Conservation (phyloP, 1,139 yeast species). For the Hanseniaspora gamundiae region DNA sequence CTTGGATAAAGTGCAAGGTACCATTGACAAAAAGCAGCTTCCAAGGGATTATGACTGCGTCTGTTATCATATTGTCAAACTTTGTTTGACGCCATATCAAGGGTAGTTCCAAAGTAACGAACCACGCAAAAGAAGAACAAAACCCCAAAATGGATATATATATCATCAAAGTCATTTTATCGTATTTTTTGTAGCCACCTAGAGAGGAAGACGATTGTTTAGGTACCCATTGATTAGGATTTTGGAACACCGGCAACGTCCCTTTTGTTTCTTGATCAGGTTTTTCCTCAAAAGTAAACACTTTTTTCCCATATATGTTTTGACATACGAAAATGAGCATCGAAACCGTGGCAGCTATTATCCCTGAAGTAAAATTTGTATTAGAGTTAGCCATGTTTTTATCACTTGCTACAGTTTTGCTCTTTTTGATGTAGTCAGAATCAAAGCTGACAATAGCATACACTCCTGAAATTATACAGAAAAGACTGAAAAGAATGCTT, state of each 20-base stretch:
- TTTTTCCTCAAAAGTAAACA: constrained; percentile 43
- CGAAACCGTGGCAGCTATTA: constrained; percentile 65
- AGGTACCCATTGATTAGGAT: neutral
- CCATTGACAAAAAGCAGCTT: constrained; percentile 41
- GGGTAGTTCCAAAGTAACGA: constrained; percentile 54
- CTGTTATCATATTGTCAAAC: constrained; percentile 11
- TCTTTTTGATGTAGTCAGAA: constrained; percentile 10
- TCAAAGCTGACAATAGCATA: constrained; percentile 26
- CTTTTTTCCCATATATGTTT: constrained; percentile 81
- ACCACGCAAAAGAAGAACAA: constrained; percentile 65
- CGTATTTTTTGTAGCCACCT: constrained; percentile 31
- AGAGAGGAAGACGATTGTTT: neutral
- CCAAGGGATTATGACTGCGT: constrained; percentile 25
- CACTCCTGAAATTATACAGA: constrained; percentile 28
- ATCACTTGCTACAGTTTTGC: neutral
- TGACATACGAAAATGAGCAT: constrained; percentile 84
- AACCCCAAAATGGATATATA: constrained; percentile 81
- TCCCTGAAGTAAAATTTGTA: constrained; percentile 45
- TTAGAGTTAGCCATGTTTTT: constrained; percentile 2
- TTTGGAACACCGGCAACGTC: constrained; percentile 5
- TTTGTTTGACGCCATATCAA: constrained; percentile 13
- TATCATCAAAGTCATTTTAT: constrained; percentile 74
- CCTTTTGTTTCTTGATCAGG: constrained; percentile 11
- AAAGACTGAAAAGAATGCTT: constrained; percentile 58
- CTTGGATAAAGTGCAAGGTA: constrained; percentile 73